Percentiles rank a stretch among this genome's conserved stretches.
phyloP scores from a whole-genome alignment of 257 asterid species.

The Leptodermis oblonga region DNA sequence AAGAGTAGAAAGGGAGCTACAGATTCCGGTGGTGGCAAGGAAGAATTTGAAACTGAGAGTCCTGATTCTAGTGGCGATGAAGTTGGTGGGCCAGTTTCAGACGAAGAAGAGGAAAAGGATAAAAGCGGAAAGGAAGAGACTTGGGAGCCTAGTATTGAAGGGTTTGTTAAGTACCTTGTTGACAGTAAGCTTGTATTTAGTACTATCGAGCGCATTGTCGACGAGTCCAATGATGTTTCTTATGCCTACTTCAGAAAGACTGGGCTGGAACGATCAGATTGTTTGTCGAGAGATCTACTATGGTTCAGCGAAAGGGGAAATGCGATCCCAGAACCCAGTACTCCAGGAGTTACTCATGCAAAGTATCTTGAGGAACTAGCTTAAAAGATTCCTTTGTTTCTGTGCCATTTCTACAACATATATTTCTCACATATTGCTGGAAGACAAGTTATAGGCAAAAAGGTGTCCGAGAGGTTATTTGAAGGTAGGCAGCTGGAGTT shows the following conservation, averaged over 20 bases:
- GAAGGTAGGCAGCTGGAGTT: constrained; percentile 65
- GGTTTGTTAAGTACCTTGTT: constrained; percentile 75
- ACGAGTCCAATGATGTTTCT: constrained; percentile 85
- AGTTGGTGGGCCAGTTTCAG: too few species aligned
- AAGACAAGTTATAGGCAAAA: constrained; percentile 77
- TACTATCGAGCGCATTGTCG: constrained; percentile 87
- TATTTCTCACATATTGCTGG: constrained; percentile 90
- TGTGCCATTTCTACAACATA: constrained; percentile 81
- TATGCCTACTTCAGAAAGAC: constrained; percentile 95
- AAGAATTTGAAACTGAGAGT: constrained; percentile 11
- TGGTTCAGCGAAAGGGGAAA: constrained; percentile 64
- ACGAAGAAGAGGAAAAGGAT: too few species aligned
- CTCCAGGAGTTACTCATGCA: constrained; percentile 57
- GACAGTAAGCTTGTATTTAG: constrained; percentile 71
- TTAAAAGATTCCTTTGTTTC: constrained; percentile 65
- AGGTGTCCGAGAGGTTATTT: constrained; percentile 60
- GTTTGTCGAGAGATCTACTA: constrained; percentile 56
- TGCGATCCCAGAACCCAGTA: constrained; percentile 69
- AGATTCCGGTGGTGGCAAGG: constrained; percentile 1
- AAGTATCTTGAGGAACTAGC: constrained; percentile 73
- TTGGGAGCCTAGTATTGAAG: constrained; percentile 81
- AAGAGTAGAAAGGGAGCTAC: constrained; percentile 11
- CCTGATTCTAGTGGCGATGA: constrained; percentile 13
- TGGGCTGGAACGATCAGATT: constrained; percentile 69
- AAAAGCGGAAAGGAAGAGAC: constrained; percentile 32